These are phyloP conservation scores for Drosera spatulata DNA, from an alignment of 179 eudicot genomes.

Conservation along the genomic window DNA sequence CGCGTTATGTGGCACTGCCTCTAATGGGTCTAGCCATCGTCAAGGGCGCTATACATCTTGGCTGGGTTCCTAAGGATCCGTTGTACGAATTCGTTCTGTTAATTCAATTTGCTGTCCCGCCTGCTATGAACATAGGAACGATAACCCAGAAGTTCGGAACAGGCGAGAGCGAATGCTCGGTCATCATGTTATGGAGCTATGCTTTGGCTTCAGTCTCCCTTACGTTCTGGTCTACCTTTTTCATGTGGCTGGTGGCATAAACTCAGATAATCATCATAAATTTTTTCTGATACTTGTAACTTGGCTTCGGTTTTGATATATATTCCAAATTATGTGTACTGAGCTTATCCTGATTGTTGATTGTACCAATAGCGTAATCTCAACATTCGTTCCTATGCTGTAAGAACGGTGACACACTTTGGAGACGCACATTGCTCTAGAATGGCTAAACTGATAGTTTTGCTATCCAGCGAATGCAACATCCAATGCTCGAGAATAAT, in stretches of 20 bases:
- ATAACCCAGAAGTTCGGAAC: conserved; percentile 39
- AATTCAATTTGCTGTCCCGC: conserved; percentile 31
- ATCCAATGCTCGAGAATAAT: too few species aligned
- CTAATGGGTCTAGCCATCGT: conserved; percentile 24
- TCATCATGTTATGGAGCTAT: conserved; percentile 49
- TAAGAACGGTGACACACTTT: too few species aligned
- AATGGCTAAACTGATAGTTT: too few species aligned
- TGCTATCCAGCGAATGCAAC: too few species aligned
- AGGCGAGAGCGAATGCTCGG: conserved; percentile 48
- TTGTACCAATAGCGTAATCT: too few species aligned
- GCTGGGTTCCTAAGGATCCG: conserved; percentile 30
- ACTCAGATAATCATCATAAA: background rate
- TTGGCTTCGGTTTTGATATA: too few species aligned
- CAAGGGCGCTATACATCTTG: conserved; percentile 19
- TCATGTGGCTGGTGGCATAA: conserved; percentile 6
- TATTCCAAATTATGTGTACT: too few species aligned
- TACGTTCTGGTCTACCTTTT: conserved; percentile 27
- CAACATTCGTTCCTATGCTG: too few species aligned
- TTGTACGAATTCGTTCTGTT: conserved; percentile 37
- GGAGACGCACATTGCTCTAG: too few species aligned
- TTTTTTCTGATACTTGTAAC: too few species aligned
- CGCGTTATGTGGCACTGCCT: conserved; percentile 26
- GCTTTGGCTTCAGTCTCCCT: conserved; percentile 30
- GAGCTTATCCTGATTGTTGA: too few species aligned
- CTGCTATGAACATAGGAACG: conserved; percentile 14